Percentiles rank a stretch among this genome's conserved stretches.
Conservation (phyloP, 192 early-diverging fungal species). For the Coemansia brasiliensis region DNA sequence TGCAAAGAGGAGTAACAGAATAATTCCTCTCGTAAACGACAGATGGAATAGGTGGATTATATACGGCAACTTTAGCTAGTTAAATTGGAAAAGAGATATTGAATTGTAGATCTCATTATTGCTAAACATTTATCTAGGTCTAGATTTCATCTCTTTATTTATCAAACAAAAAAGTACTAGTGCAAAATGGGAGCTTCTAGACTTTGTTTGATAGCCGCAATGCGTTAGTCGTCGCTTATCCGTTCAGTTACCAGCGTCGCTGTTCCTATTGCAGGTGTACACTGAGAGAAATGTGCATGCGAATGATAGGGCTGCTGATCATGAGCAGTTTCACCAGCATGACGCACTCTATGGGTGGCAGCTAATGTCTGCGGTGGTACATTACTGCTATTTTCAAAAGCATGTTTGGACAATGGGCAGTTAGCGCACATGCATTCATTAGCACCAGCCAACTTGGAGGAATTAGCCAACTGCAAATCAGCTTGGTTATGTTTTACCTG, state of each 20-base stretch:
- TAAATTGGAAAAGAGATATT: too few relatives aligned
- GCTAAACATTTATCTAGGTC: too few relatives aligned
- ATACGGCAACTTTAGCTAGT: too few relatives aligned
- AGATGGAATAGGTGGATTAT: too few relatives aligned
- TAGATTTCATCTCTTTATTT: too few relatives aligned
- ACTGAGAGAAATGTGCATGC: slow-evolving; percentile 4
- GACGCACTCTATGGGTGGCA: too few relatives aligned
- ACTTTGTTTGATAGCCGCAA: neutral
- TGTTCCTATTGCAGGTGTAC: slow-evolving; percentile 22
- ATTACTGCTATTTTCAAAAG: too few relatives aligned
- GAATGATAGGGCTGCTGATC: neutral
- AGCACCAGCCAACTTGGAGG: neutral
- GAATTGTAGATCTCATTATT: too few relatives aligned
- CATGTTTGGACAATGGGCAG: slow-evolving; percentile 9
- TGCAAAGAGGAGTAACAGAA: neutral
- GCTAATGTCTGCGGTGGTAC: too few relatives aligned
- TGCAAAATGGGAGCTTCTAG: too few relatives aligned
- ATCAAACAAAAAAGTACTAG: too few relatives aligned
- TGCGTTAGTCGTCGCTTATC: slow-evolving; percentile 1
- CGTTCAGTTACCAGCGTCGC: slow-evolving; percentile 41
- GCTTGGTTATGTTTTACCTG: neutral
- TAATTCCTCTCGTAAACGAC: too few relatives aligned
- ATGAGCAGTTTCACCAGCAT: neutral
- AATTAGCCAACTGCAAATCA: neutral
- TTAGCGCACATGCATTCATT: slow-evolving; percentile 11